Evolutionary conservation across 192 early-diverging fungal species (phyloP), one percentile per base, ranked within the genome.

Genomic region (Linnemannia hyalina): DNA sequence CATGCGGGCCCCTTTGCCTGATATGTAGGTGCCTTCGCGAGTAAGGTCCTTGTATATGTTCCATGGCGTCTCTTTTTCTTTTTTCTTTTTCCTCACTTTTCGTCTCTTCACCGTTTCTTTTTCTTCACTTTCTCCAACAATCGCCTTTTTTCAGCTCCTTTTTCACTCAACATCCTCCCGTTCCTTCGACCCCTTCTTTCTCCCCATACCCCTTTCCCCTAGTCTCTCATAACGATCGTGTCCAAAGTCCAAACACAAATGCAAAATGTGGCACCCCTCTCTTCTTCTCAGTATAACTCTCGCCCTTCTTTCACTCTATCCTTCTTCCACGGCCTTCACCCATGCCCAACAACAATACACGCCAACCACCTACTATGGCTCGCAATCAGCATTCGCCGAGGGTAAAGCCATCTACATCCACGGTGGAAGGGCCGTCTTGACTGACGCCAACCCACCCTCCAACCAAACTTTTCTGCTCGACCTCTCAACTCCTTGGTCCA

Each of bases 391-490:
- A 20, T 81, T 70, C 35, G 38, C 70, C 11, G 80, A 75, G 23
- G 68, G 80, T 4, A 70, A 75, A n/a, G 41, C 73, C 22, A 36
- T 75, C 46, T 81, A 75, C 29, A 22, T 81, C 38, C 74, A 70
- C 6, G 74, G 73, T 8, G 80, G 80, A 8, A 54, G n/a, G 11
- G 23, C 40, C 6, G 20, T 23, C 15, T 23, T 44, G 20, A 47
- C 49, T 10, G 49, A 29, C 26, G 22, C 13, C 49, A 65, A 65
- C 60, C 8, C 63, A 0, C 68, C 55, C n/a, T 20, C 36, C 57
- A 52, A 63, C 6, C 80, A 81, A 47, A 75, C 49, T 6, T 81
- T 81, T 35, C 52, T 74, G n/a, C 49, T 81, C 68, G 80, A 81
- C 73, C 74, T 75, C 2, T 81, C 80, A 15, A 81, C 6, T 6